Evolutionary conservation across 1,284 basidiomycete genomes (phyloP).

Genomic region (Malassezia sympodialis): DNA sequence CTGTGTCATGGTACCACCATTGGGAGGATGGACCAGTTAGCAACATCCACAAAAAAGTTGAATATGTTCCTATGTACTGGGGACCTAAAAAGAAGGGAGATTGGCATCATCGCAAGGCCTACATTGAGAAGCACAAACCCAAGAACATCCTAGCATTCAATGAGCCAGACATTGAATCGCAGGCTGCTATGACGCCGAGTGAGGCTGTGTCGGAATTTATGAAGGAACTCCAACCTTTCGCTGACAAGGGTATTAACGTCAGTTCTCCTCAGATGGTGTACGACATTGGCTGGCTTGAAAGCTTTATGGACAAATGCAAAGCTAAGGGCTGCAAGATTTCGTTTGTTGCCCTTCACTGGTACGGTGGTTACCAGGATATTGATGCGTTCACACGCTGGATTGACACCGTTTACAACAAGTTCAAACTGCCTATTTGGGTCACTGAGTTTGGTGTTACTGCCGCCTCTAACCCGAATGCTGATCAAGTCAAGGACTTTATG

Average conservation of each 20-base stretch:
- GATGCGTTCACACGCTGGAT: conserved; percentile 33
- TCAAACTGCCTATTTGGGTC: conserved; percentile 31
- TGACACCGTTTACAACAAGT: conserved; percentile 23
- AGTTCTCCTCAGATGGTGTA: conserved; percentile 40
- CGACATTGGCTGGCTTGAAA: conserved; percentile 36
- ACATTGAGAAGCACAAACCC: conserved; percentile 21
- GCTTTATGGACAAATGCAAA: conserved; percentile 32
- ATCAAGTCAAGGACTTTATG: conserved; percentile 30
- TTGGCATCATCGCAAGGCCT: conserved; percentile 29
- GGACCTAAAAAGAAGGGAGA: conserved; percentile 25
- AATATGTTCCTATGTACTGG: conserved; percentile 43
- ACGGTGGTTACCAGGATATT: conserved; percentile 33
- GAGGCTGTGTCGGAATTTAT: conserved; percentile 32
- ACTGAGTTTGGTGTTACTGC: conserved; percentile 43
- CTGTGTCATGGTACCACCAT: conserved; percentile 42
- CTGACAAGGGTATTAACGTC: conserved; percentile 33
- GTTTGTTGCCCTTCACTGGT: conserved; percentile 46
- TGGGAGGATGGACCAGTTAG: conserved; percentile 34
- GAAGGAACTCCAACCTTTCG: conserved; percentile 35
- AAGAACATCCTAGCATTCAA: conserved; percentile 34
- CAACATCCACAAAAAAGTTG: conserved; percentile 22
- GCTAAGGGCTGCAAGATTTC: conserved; percentile 28
- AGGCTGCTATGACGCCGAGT: conserved; percentile 27
- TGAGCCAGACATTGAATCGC: conserved; percentile 39
- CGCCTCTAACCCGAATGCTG: conserved; percentile 19